Evolutionary conservation across 1,284 basidiomycete genomes (phyloP).

Genomic region (Naganishia liquefaciens): DNA sequence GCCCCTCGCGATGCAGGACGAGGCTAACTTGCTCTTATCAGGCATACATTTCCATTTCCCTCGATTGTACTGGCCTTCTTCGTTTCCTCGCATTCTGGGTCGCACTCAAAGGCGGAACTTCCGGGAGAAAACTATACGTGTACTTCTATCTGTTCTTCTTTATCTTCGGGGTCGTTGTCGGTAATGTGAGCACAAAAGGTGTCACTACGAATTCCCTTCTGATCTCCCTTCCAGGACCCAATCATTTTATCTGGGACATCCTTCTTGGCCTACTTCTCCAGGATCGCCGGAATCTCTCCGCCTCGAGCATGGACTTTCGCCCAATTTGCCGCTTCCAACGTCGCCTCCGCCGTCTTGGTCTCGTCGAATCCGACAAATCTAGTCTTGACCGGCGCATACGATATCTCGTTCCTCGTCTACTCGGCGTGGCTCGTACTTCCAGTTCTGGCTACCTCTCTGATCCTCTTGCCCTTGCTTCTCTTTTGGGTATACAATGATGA

Average conservation of each 20-base stretch:
- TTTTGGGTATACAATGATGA: conserved; percentile 41
- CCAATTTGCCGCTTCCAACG: conserved; percentile 77
- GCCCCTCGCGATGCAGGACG: conserved; percentile 46
- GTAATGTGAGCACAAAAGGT: conserved; percentile 62
- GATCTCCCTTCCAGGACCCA: conserved; percentile 61
- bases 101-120: conserved; percentile 70
- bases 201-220: background rate
- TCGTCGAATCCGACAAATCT: conserved; percentile 58
- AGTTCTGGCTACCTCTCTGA: conserved; percentile 46
- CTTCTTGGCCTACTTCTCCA: conserved; percentile 81
- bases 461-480: conserved; percentile 51
- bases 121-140: conserved; percentile 70
- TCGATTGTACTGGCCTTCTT: conserved; percentile 82
- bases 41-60: conserved; percentile 91
- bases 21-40: conserved; percentile 41
- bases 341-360: conserved; percentile 58
- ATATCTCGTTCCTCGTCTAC: conserved; percentile 53
- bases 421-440: conserved; percentile 54
- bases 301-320: conserved; percentile 68
- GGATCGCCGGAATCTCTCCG: conserved; percentile 64
- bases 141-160: conserved; percentile 81
- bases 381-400: conserved; percentile 55
- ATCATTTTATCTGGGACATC: conserved; percentile 77
- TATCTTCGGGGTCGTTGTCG: conserved; percentile 73
- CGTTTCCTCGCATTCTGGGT: conserved; percentile 86